Evolutionary conservation across 805 yeast genomes (phyloP).

Genomic region (Maudiozyma turicensis): DNA sequence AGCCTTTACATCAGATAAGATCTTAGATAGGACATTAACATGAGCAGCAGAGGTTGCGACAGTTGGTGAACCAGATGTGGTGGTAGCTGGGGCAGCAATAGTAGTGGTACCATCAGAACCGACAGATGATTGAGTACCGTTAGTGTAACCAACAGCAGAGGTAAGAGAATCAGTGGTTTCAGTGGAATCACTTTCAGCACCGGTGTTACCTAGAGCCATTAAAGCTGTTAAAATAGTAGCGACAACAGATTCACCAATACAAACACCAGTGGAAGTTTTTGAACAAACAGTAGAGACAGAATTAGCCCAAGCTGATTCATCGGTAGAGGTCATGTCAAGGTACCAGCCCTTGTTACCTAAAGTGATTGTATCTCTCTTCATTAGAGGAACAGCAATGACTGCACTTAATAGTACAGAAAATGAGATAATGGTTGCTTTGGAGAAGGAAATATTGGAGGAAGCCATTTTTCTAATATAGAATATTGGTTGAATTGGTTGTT

Average conservation of each 20-base stretch:
- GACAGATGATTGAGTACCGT: background rate
- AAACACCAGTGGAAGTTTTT: background rate
- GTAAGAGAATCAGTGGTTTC: background rate
- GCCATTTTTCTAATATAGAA: background rate
- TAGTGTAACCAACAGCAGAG: background rate
- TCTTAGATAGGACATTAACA: background rate
- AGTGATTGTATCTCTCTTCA: background rate
- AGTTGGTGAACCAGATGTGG: background rate
- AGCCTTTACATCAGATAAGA: background rate
- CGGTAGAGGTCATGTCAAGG: background rate
- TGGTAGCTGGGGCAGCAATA: background rate
- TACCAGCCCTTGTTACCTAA: background rate
- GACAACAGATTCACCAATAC: background rate
- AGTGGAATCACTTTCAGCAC: background rate
- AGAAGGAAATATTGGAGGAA: background rate
- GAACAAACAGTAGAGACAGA: background rate
- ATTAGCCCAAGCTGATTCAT: background rate
- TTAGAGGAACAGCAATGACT: background rate
- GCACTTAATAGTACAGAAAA: background rate
- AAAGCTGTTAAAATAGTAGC: background rate
- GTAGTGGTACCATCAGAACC: background rate
- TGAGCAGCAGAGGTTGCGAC: background rate
- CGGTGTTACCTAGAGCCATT: background rate
- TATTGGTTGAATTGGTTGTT: background rate
- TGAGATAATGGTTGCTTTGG: background rate